These are phyloP conservation scores for Lepidium africanum DNA, from an alignment of 345 rosid genomes.

Conservation along the genomic window DNA sequence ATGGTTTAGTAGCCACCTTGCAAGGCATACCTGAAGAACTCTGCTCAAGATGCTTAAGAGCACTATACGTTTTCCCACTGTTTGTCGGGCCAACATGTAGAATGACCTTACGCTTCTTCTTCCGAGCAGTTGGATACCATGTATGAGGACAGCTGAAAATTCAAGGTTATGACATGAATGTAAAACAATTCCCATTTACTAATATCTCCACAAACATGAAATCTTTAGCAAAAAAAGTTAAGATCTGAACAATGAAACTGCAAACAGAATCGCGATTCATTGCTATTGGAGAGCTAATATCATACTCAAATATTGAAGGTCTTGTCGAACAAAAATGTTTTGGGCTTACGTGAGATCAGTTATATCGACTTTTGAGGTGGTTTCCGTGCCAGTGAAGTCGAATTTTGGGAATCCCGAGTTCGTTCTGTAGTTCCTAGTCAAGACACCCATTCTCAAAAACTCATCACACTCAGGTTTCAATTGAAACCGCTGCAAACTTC, in stretches of 20 bases:
- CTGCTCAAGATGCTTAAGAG: slow-evolving; percentile 62
- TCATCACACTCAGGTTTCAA: slow-evolving; percentile 28
- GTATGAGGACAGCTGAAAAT: slow-evolving; percentile 62
- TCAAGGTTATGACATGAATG: slow-evolving; percentile 5
- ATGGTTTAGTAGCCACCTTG: background rate
- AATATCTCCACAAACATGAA: background rate
- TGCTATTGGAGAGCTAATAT: background rate
- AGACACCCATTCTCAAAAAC: slow-evolving; percentile 13
- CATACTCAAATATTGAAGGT: background rate
- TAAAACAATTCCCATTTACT: background rate
- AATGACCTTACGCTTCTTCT: slow-evolving; percentile 65
- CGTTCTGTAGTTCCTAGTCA: slow-evolving; percentile 37
- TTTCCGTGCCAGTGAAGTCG: slow-evolving; percentile 48
- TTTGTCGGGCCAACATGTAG: slow-evolving; percentile 94
- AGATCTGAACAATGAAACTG: background rate
- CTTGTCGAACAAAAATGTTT: background rate
- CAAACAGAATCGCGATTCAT: background rate
- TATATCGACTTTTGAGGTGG: slow-evolving; percentile 45
- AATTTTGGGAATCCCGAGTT: slow-evolving; percentile 24
- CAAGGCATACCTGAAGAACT: slow-evolving; percentile 68
- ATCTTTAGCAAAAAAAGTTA: background rate
- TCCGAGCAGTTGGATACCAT: slow-evolving; percentile 86
- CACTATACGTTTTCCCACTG: slow-evolving; percentile 85
- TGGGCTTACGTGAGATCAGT: slow-evolving; percentile 71
- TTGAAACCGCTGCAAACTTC: slow-evolving; percentile 28